Evolutionary conservation across 2,329 filamentous ascomycete genomes (phyloP).

Genomic region (Trichoderma citrinoviride): DNA sequence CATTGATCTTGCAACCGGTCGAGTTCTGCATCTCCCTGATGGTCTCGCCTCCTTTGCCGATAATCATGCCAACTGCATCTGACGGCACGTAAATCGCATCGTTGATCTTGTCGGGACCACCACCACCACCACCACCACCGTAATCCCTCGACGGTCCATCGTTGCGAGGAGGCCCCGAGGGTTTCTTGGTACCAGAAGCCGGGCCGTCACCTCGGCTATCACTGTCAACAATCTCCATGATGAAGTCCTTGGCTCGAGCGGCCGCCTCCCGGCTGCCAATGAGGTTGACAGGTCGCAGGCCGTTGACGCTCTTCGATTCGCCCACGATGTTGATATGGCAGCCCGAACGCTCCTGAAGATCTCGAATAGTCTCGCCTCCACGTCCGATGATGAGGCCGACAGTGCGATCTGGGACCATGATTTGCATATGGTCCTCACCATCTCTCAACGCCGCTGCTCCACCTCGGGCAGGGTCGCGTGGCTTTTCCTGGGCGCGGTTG

Average conservation of each 20-base stretch:
- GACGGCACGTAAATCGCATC: slow-evolving; percentile 84
- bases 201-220: slow-evolving; percentile 64
- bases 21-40: slow-evolving; percentile 89
- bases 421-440: slow-evolving; percentile 82
- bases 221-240: slow-evolving; percentile 92
- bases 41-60: slow-evolving; percentile 89
- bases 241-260: slow-evolving; percentile 76
- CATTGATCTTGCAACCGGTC: slow-evolving; percentile 93
- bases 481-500: slow-evolving; percentile 44
- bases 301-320: slow-evolving; percentile 89
- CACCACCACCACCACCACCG: slow-evolving; percentile 39
- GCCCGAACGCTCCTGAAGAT: slow-evolving; percentile 86
- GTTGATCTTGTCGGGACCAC: slow-evolving; percentile 65
- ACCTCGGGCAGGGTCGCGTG: slow-evolving; percentile 39
- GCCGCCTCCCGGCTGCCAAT: slow-evolving; percentile 76
- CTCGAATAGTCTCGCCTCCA: slow-evolving; percentile 87
- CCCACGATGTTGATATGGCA: slow-evolving; percentile 95
- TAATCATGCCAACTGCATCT: slow-evolving; percentile 94
- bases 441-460: slow-evolving; percentile 60
- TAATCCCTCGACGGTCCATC: slow-evolving; percentile 37
- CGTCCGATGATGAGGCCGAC: slow-evolving; percentile 93
- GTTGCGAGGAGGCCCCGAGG: slow-evolving; percentile 31
- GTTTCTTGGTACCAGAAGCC: slow-evolving; percentile 32
- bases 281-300: slow-evolving; percentile 83
- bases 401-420: slow-evolving; percentile 92